A percentile compares a stretch with the other conserved stretches of the same genome.
These are phyloP conservation scores for Thraustochytrium striatum DNA, from an alignment of 352 stramenopile species.

Conservation along the genomic window DNA sequence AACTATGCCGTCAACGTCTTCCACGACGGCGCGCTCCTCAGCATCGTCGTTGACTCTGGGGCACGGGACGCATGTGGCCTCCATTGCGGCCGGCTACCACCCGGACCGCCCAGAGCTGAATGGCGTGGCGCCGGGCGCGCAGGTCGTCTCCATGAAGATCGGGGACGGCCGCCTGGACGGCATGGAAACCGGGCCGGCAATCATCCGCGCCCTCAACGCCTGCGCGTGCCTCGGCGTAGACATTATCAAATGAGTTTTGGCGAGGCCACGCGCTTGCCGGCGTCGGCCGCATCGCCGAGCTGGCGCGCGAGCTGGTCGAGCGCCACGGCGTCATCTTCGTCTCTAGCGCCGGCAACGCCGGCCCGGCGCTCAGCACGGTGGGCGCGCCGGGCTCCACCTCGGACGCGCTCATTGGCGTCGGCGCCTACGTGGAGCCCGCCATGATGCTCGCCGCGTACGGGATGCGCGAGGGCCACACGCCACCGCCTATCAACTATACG, in stretches of 20 bases:
- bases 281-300: slow-evolving; percentile 75
- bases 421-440: slow-evolving; percentile 63
- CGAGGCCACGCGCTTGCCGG: slow-evolving; percentile 78
- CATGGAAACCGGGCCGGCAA: slow-evolving; percentile 84
- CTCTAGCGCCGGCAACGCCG: slow-evolving; percentile 88
- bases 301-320: slow-evolving; percentile 80
- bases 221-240: slow-evolving; percentile 80
- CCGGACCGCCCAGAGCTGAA: slow-evolving; percentile 71
- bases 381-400: slow-evolving; percentile 81
- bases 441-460: slow-evolving; percentile 46
- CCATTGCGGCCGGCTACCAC: slow-evolving; percentile 85
- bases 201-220: slow-evolving; percentile 82
- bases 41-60: slow-evolving; percentile 83
- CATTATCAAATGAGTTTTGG: slow-evolving; percentile 94
- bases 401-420: slow-evolving; percentile 80
- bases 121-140: slow-evolving; percentile 83
- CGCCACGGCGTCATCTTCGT: slow-evolving; percentile 88
- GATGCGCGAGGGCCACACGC: slow-evolving; percentile 6
- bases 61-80: slow-evolving; percentile 91
- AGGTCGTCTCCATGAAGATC: slow-evolving; percentile 90
- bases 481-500: slow-evolving; percentile 68
- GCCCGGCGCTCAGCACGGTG: slow-evolving; percentile 86
- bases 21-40: slow-evolving; percentile 81
- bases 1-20: slow-evolving; percentile 93
- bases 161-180: slow-evolving; percentile 83